A percentile compares a stretch with the other conserved stretches of the same genome.
phyloP scores from a whole-genome alignment of 495 filamentous ascomycete genomes.

The Penicillium desertorum region DNA sequence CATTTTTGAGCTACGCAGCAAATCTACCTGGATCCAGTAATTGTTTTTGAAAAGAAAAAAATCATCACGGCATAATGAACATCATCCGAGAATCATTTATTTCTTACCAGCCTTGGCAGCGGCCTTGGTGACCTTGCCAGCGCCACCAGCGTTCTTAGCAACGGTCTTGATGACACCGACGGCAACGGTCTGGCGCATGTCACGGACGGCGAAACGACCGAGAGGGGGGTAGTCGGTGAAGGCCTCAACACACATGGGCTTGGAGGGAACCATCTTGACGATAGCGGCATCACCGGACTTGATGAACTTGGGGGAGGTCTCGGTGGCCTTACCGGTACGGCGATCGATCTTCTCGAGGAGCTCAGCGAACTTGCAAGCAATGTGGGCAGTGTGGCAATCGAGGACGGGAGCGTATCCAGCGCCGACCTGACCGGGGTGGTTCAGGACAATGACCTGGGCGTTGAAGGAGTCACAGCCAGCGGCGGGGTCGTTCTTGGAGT shows the following conservation, averaged over 20 bases:
- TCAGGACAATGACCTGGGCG: conserved; percentile 99
- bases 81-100: conserved; percentile 48
- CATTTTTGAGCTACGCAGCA: conserved; percentile 27
- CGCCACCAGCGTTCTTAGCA: conserved; percentile 65
- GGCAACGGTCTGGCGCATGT: conserved; percentile 86
- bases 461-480: conserved; percentile 88
- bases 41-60: conserved; percentile 34
- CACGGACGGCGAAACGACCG: conserved; percentile 97
- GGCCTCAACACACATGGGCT: conserved; percentile 99
- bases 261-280: conserved; percentile 99
- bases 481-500: conserved; percentile 99
- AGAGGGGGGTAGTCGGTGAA: conserved; percentile 99
- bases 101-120: conserved; percentile 69
- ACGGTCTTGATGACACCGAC: conserved; percentile 96
- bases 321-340: conserved; percentile 98
- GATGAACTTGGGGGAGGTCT: conserved; percentile 93
- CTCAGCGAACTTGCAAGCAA: conserved; percentile 99
- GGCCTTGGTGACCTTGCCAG: conserved; percentile 77
- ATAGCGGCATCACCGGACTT: conserved; percentile 99
- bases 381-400: conserved; percentile 99
- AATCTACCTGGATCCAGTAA: conserved; percentile 36
- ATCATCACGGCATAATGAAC: conserved; percentile 34
- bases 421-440: conserved; percentile 99
- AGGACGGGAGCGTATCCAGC: conserved; percentile 98
- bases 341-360: conserved; percentile 99